phyloP scores from a whole-genome alignment of 495 filamentous ascomycete species.

The Penicillium desertorum region DNA sequence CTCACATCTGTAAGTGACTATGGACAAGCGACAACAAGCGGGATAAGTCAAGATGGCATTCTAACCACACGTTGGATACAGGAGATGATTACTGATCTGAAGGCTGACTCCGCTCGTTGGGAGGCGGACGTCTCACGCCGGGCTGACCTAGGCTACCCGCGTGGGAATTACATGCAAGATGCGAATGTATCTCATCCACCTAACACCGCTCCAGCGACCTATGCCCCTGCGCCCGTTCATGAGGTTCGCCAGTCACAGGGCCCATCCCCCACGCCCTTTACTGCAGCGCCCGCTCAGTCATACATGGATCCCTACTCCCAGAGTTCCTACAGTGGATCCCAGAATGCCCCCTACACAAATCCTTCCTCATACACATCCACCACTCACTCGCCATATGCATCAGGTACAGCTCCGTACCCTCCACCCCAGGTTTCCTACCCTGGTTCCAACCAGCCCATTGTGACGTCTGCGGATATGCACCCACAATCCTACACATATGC shows the following conservation, averaged over 20 bases:
- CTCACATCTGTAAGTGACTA: conserved; percentile 71
- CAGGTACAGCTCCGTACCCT: conserved; percentile 38
- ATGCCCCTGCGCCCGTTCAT: conserved; percentile 37
- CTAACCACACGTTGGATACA: conserved; percentile 34
- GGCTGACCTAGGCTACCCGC: conserved; percentile 46
- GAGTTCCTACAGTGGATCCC: conserved; percentile 37
- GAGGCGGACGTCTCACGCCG: conserved; percentile 63
- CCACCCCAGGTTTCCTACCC: conserved; percentile 41
- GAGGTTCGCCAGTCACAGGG: conserved; percentile 41
- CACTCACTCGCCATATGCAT: conserved; percentile 42
- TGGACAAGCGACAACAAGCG: conserved; percentile 3
- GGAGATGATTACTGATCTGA: conserved; percentile 88
- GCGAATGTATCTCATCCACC: conserved; percentile 41
- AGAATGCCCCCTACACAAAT: conserved; percentile 38
- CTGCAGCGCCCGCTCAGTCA: conserved; percentile 36
- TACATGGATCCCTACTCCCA: conserved; percentile 43
- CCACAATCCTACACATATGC: conserved; percentile 46
- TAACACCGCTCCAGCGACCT: conserved; percentile 39
- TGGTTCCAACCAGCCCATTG: conserved; percentile 38
- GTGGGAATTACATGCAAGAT: conserved; percentile 50
- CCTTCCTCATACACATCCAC: conserved; percentile 34
- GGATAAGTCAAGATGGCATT: conserved; percentile 10
- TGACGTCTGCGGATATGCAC: conserved; percentile 42
- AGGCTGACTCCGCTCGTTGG: conserved; percentile 79
- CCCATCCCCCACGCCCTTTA: conserved; percentile 42